Evolutionary conservation across 192 early-diverging fungal species (phyloP), one percentile per base, ranked within the genome.

Genomic region (Linnemannia schmuckeri): DNA sequence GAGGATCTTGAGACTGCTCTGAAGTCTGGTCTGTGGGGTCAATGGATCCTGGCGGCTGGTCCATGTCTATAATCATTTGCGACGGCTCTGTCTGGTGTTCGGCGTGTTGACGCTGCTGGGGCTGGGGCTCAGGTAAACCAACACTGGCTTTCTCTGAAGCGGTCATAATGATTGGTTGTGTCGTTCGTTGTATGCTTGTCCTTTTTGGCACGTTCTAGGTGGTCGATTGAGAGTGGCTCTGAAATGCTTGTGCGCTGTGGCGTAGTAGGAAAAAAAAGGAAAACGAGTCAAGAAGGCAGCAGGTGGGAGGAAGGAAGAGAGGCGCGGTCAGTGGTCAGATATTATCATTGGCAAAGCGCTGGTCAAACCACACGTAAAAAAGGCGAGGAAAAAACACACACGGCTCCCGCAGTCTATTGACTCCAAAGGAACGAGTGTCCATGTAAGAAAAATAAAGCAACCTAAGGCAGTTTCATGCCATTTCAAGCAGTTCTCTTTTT

Each of bases 41-140:
- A 42, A 71, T 74, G 17, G 72, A 37, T 33, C 47, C 18, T 69
- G 72, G 40, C 5, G 57, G 46, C 22, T 68, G 71, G 41, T 73
- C 75, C 55, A 70, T 35, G 81, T 77, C 72, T 47, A 78, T 75
- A 33, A 52, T 75, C 82, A 83, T 74, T 61, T 68, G 82, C 42
- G 72, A 70, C 7, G 47, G 44, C 38, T 74, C 75, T 35, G 40
- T 30, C 27, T 82, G 81, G 44, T 54, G 54, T 66, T 49, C 72
- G 33, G 38, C n/a, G 54, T 41, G 41, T 17, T 72, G 30, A 15
- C 66, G 54, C 72, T 75, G 79, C 33, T 68, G 74, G 9, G 46
- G 35, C 49, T 82, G 75, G 10, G 41, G 74, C 38, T 40, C 82
- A 46, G 46, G 33, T 24, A 75, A 69, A 30, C 57, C 41, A 2